A percentile compares a stretch with the other conserved stretches of the same genome.
phyloP scores from a whole-genome alignment of 2,329 filamentous ascomycete species.

The Furcasterigmium sp. region DNA sequence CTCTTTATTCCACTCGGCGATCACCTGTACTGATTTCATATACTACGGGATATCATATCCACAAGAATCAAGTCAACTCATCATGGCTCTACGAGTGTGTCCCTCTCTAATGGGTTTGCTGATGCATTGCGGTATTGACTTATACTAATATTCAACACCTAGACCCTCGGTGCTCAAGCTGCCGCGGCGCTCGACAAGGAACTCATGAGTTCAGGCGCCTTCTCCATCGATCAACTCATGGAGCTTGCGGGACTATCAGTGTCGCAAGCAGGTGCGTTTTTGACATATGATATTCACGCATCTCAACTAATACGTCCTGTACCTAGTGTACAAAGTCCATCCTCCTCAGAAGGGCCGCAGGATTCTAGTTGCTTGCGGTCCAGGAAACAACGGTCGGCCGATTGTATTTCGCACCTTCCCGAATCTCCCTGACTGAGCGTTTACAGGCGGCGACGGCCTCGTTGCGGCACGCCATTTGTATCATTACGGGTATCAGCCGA shows the following conservation, averaged over 20 bases:
- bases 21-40: too few species aligned
- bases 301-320: neutral
- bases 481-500: slow-evolving; percentile 87
- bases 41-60: too few species aligned
- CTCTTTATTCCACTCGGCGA: too few species aligned
- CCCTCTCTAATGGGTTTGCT: slow-evolving; percentile 12
- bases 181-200: slow-evolving; percentile 88
- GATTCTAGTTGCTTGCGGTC: slow-evolving; percentile 86
- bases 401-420: slow-evolving; percentile 1
- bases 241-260: slow-evolving; percentile 91
- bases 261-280: slow-evolving; percentile 70
- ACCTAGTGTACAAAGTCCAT: slow-evolving; percentile 79
- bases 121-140: too few species aligned
- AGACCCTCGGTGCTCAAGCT: slow-evolving; percentile 85
- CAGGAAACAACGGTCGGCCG: slow-evolving; percentile 66
- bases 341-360: slow-evolving; percentile 65
- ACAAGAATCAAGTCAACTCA: neutral
- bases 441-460: slow-evolving; percentile 80
- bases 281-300: neutral
- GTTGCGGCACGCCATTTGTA: slow-evolving; percentile 88
- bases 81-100: slow-evolving; percentile 14
- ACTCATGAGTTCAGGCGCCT: slow-evolving; percentile 82
- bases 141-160: neutral
- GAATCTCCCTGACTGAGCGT: slow-evolving; percentile 1
- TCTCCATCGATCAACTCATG: slow-evolving; percentile 96